Percentiles rank a stretch among this genome's conserved stretches.
Conservation (phyloP, 306 rosid species). For the Acmispon strigosus region DNA sequence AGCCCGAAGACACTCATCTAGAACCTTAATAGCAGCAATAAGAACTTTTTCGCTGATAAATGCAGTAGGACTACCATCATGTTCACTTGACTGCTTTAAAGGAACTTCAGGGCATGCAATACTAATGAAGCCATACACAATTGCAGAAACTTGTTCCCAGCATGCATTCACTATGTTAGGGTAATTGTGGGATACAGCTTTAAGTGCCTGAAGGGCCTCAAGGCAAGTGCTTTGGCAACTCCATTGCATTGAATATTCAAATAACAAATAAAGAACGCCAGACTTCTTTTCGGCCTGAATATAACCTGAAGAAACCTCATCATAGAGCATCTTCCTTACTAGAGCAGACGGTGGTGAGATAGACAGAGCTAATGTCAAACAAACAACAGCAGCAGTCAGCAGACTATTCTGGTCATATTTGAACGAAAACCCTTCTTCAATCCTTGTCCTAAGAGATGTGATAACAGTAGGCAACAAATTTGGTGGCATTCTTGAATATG, state of each 20-base stretch:
- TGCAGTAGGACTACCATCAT: slow-evolving; percentile 31
- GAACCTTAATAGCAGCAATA: slow-evolving; percentile 67
- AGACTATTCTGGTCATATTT: slow-evolving; percentile 64
- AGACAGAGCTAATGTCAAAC: slow-evolving; percentile 68
- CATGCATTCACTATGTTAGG: slow-evolving; percentile 60
- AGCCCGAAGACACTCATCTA: slow-evolving; percentile 88
- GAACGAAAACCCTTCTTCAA: slow-evolving; percentile 58
- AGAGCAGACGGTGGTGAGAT: slow-evolving; percentile 61
- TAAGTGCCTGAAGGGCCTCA: slow-evolving; percentile 96
- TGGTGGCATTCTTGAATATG: slow-evolving; percentile 90
- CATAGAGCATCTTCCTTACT: slow-evolving; percentile 57
- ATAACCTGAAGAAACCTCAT: slow-evolving; percentile 55
- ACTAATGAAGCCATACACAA: slow-evolving; percentile 45
- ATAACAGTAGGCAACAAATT: slow-evolving; percentile 68
- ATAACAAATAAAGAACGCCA: slow-evolving; percentile 52
- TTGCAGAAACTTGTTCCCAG: slow-evolving; percentile 67
- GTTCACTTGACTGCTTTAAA: slow-evolving; percentile 48
- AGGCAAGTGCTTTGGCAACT: slow-evolving; percentile 62
- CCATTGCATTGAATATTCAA: slow-evolving; percentile 51
- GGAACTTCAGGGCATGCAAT: slow-evolving; percentile 43
- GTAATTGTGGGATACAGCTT: slow-evolving; percentile 76
- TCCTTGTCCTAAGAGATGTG: slow-evolving; percentile 57
- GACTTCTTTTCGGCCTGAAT: slow-evolving; percentile 43
- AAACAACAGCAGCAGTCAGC: slow-evolving; percentile 75
- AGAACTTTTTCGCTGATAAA: slow-evolving; percentile 57